Base-by-base conservation (phyloP, 2,329 filamentous ascomycete species). In the Botrytis fragariae region DNA sequence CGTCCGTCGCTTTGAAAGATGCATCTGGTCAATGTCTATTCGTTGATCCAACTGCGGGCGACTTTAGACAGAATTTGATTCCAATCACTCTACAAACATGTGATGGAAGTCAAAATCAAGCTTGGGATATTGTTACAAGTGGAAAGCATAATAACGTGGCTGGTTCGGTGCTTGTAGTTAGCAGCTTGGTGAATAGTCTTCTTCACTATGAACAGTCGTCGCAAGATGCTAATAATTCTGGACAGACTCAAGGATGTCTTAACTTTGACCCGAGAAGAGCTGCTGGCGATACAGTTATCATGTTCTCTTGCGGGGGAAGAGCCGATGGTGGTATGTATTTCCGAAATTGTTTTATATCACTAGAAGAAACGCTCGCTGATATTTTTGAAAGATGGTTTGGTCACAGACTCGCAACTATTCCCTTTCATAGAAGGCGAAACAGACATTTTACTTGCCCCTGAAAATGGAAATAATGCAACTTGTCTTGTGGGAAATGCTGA, bases 251-350 rank as follows among this genome's bases (percentile, higher is more conserved):
- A 78, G 87, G 87, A 61, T 90, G 88, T 77, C 81, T 88, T 77
- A 89, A 88, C 81, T 88, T 88, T 74, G 87, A 90, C 75, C 84
- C 85, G 18, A 84, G 87, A 60, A 84, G 87, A 35, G 79, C 82
- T 3, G 81, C 83, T 2, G 87, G 86, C 12, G 85, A 86, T 76
- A 87, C 88, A 77, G 86, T 88, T 29, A 78, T 86, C 61, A 83
- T 90, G 60, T 90, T 89, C 77, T 89, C 87, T 18, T 90, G 88
- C 76, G 88, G 88, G 65, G 88, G 88, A 18, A 82, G 87, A 35
- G 87, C 87, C 29, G 88, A 87, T 74, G 88, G 88, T 16, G 81
- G 73, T 74, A 74, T 63, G 69, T 72, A 37, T 57, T 32, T n/a
- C 35, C 1, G 39, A 9, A 32, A 37, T 12, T 18, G 9, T 12